Base-by-base conservation (phyloP, 192 early-diverging fungal genomes). In the Podila minutissima region DNA sequence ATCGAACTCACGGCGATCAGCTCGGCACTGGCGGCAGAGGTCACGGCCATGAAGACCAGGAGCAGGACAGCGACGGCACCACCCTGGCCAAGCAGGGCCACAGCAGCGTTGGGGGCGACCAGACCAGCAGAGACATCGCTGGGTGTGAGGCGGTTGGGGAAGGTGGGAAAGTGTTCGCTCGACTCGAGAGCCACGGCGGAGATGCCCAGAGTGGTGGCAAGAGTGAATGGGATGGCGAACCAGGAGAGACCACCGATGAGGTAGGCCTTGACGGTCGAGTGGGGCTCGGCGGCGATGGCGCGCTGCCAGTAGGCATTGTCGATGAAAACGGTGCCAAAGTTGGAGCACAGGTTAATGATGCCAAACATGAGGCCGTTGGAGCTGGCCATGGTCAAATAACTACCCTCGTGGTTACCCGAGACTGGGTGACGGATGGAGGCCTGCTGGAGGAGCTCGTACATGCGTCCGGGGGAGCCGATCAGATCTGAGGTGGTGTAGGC, bases 221-320 rank as follows among this genome's bases (percentile, higher is more conserved):
- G 79, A 11, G 88, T 89, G 71, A 93, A 93, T 0, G 92, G 92
- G 77, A 93, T 93, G 35, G 91, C 86, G 55, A 94, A 93, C 92
- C 91, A 93, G n/a, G 86, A 82, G n/a, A 93, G 82, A 20, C 93
- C 93, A n/a, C 92, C 92, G 48, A 93, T 84, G 37, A 93, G 69
- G 71, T 93, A 93, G 5, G 88, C 90, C 63, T 89, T 88, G 59
- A 93, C 92, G 3, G 93, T 88, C 58, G 89, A 90, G 19, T 82
- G 82, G 22, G 92, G 92, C n/a, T 82, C 74, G 17, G 92, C 84
- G 59, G 92, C 92, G 66, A 93, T 91, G 33, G 92, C 92, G 38
- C 92, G 88, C 81, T 93, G 92, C 88, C 88, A 93, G 74, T 94
- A 93, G 17, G 89, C 91, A 67, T 94, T 89, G 60, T 93, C 92